phyloP scores from a whole-genome alignment of 345 rosid species.

The Citrus sinensis region DNA sequence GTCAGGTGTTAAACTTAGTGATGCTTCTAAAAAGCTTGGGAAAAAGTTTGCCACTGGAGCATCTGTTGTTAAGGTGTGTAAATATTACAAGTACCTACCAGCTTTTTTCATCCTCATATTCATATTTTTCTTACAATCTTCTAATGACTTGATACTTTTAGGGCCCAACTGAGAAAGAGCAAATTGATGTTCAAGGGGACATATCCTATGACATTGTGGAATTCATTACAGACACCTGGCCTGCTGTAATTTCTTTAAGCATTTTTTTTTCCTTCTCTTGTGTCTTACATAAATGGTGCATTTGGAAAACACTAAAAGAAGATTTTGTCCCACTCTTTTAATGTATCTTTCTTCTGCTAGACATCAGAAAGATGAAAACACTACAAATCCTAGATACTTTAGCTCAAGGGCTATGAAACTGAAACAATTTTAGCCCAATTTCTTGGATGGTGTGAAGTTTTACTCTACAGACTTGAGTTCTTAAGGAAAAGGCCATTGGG shows the following conservation, averaged over 20 bases:
- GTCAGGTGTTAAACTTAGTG: slow-evolving; percentile 87
- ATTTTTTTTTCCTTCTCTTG: background rate
- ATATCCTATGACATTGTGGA: slow-evolving; percentile 82
- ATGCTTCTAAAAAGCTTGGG: slow-evolving; percentile 93
- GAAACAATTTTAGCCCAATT: background rate
- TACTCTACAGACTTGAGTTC: background rate
- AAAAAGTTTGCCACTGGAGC: slow-evolving; percentile 99
- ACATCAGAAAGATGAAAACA: background rate
- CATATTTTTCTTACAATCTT: slow-evolving; percentile 2
- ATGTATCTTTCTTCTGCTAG: background rate
- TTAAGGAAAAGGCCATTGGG: no score
- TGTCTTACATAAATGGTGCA: background rate
- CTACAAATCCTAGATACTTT: background rate
- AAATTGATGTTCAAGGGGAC: slow-evolving; percentile 98
- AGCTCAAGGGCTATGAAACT: background rate
- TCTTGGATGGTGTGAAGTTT: background rate
- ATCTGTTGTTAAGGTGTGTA: slow-evolving; percentile 87
- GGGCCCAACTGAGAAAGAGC: slow-evolving; percentile 99
- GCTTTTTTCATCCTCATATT: slow-evolving; percentile 1
- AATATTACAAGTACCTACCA: background rate
- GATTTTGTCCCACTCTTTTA: background rate
- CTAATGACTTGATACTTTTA: slow-evolving; percentile 21
- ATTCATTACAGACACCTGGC: slow-evolving; percentile 85
- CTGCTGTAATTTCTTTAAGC: slow-evolving; percentile 46
- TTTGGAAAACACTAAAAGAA: background rate